Conservation (phyloP, 2,329 filamentous ascomycete genomes). For the Alternaria solani region DNA sequence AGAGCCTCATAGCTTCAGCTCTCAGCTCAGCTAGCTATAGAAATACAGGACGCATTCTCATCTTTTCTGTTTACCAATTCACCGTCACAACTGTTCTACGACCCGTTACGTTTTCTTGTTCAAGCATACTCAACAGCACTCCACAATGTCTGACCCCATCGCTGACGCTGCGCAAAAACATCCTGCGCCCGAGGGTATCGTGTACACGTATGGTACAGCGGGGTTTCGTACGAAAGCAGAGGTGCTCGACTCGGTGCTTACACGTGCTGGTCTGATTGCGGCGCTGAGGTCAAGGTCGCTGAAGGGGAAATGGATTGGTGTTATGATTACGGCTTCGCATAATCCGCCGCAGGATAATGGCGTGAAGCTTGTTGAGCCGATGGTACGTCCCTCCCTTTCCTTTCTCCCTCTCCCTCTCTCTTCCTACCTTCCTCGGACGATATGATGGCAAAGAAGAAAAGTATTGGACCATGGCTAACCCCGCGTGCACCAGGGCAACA, state of each 20-base stretch:
- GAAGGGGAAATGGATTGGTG: conserved; percentile 88
- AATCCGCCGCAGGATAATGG: conserved; percentile 72
- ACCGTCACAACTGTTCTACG: too few species aligned
- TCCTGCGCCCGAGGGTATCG: conserved; percentile 48
- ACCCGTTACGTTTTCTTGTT: too few species aligned
- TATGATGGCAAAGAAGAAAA: too few species aligned
- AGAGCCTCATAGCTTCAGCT: conserved; percentile 2
- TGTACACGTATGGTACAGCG: conserved; percentile 53
- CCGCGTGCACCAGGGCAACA: conserved; percentile 71
- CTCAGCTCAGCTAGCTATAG: not conserved
- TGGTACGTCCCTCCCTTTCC: too few species aligned
- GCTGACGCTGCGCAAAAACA: conserved; percentile 45
- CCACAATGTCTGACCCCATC: conserved; percentile 43
- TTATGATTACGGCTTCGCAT: conserved; percentile 75
- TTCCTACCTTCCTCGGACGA: too few species aligned
- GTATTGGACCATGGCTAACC: conserved; percentile 30
- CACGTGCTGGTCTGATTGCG: conserved; percentile 88
- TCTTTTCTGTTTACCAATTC: conserved; percentile 3
- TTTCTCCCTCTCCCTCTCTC: not conserved
- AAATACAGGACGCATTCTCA: not conserved
- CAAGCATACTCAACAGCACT: too few species aligned
- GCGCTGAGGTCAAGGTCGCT: conserved; percentile 89
- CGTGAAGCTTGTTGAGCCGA: conserved; percentile 87
- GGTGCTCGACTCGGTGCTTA: conserved; percentile 89
- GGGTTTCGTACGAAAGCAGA: conserved; percentile 76